These are phyloP conservation scores for Fomitopsis schrenkii DNA, from an alignment of 1,284 basidiomycete species.

Conservation along the genomic window DNA sequence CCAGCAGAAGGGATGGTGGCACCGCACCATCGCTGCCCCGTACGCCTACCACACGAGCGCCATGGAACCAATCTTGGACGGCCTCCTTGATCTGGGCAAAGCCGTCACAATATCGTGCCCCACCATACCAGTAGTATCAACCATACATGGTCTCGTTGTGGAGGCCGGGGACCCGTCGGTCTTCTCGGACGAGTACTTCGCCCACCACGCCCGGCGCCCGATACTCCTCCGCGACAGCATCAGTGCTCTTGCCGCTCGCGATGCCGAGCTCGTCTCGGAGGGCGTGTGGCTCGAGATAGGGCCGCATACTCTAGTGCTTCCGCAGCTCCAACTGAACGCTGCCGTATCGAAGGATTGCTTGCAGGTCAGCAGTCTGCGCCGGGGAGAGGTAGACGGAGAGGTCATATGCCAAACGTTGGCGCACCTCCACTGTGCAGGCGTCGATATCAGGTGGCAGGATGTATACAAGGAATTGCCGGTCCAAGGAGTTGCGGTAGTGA, in stretches of 20 bases:
- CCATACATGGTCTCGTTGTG: slow-evolving; percentile 50
- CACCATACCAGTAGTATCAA: slow-evolving; percentile 54
- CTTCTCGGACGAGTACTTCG: slow-evolving; percentile 52
- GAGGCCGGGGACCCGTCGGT: slow-evolving; percentile 44
- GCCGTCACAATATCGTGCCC: slow-evolving; percentile 39
- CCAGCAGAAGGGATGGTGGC: slow-evolving; percentile 35
- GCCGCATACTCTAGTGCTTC: slow-evolving; percentile 52
- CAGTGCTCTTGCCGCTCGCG: slow-evolving; percentile 29
- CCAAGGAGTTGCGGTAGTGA: too few species aligned
- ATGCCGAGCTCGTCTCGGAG: slow-evolving; percentile 25
- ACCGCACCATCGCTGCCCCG: slow-evolving; percentile 43
- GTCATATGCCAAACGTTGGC: background rate
- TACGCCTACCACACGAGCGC: slow-evolving; percentile 63
- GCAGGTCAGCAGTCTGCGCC: background rate
- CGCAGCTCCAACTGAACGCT: slow-evolving; percentile 38
- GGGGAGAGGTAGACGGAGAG: background rate
- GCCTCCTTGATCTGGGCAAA: slow-evolving; percentile 38
- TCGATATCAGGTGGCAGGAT: too few species aligned
- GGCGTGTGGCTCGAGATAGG: slow-evolving; percentile 63
- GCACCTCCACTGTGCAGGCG: background rate
- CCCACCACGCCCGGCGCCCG: slow-evolving; percentile 57
- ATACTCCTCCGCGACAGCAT: slow-evolving; percentile 54
- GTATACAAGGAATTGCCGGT: too few species aligned
- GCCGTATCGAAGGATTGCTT: background rate
- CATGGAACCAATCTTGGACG: slow-evolving; percentile 52